phyloP scores from a whole-genome alignment of 1,284 basidiomycete genomes.

The Trichosporon faecale region DNA sequence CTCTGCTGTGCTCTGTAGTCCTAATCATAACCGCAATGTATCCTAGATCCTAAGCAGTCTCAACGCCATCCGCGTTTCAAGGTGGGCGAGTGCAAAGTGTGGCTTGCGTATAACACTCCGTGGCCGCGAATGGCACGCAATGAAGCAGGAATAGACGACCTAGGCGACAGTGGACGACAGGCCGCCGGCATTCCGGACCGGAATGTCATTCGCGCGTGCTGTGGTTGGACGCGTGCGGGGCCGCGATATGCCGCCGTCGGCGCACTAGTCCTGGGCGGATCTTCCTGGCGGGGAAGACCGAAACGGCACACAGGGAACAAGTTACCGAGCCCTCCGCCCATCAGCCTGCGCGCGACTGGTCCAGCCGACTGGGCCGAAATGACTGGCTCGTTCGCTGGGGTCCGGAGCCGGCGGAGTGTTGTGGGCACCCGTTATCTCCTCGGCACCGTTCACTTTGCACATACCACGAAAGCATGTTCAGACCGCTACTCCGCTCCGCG shows the following conservation, averaged over 20 bases:
- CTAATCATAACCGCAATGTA: background rate
- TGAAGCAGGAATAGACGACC: background rate
- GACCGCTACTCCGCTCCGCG: background rate
- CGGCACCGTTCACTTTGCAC: background rate
- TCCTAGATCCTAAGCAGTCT: constrained; percentile 4
- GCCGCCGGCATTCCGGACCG: background rate
- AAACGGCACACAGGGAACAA: background rate
- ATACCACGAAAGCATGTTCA: background rate
- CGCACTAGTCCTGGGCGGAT: background rate
- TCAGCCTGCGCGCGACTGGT: background rate
- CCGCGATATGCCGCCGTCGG: background rate
- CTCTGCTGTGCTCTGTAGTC: background rate
- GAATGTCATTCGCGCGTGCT: background rate
- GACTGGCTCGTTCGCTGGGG: background rate
- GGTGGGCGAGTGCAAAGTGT: background rate
- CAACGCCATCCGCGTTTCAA: background rate
- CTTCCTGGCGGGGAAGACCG: background rate
- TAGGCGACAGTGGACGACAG: background rate
- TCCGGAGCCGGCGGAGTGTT: background rate
- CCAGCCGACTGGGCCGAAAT: constrained; percentile 1
- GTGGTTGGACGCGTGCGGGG: background rate
- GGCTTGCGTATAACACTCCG: background rate
- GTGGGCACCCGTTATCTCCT: background rate
- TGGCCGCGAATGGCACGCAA: too few species aligned
- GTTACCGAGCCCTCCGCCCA: background rate